Base-by-base conservation (phyloP, 2,329 filamentous ascomycete species). In the Xylariaceae sp. region DNA sequence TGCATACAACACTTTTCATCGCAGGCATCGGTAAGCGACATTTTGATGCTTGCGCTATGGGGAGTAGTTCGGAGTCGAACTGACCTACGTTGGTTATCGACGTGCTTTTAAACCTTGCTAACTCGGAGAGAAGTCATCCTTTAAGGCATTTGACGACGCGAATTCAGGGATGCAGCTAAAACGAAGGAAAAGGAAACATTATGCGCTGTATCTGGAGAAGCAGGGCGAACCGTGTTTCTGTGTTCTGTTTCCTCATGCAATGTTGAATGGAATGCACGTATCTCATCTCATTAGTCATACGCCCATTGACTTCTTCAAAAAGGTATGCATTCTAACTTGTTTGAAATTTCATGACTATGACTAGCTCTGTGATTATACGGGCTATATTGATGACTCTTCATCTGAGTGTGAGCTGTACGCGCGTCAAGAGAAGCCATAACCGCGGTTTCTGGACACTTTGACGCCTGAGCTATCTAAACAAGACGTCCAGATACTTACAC, bases 131-230 rank as follows among this genome's bases (percentile, higher is more conserved):
- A 46, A 27, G 32, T 31, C 38, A 30, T 36, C 45, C 15, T 35
- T 49, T 18, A 51, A 55, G 30, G 53, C 50, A 3, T 53, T 56
- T 27, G n/a, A n/a, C n/a, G 44, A 56, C 31, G 31, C 44, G 5
- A 36, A 39, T 6, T 51, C 53, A 30, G 48, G 49, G 36, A 47
- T 9, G 15, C 47, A 49, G 19, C 46, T 56, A 6, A 47, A 15
- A 45, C 49, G 47, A n/a, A 50, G 48, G 12, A 56, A 56, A 36
- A 53, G 47, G 22, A 44, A 43, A 22, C 33, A 17, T 11, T 32
- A 33, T 11, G n/a, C 35, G 35, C 27, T 47, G 11, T 45, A 49
- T 19, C 52, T 53, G 30, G 14, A 38, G n/a, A 14, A 35, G 32
- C 32, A 35, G 14, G 45, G 53, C 44, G 43, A 22, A 40, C 39